phyloP scores from a whole-genome alignment of 768 basidiomycete genomes.

The Leccinum pellstonianum region DNA sequence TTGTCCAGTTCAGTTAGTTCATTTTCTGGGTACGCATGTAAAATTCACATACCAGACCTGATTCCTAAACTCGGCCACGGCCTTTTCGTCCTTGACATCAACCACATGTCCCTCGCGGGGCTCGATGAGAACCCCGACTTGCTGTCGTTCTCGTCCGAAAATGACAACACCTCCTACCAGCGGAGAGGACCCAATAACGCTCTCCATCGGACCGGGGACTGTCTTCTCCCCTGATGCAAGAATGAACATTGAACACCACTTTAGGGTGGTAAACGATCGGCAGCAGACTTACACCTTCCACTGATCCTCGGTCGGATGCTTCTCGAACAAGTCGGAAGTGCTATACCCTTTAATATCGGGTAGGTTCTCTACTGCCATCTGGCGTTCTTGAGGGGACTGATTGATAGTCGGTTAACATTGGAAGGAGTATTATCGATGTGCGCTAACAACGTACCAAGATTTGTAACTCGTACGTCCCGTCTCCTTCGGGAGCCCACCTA shows the following conservation, averaged over 20 bases:
- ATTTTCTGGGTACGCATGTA: not conserved
- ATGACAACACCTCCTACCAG: slow-evolving; percentile 28
- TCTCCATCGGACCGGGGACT: slow-evolving; percentile 31
- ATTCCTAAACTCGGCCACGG: slow-evolving; percentile 31
- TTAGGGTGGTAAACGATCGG: not conserved
- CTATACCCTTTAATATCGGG: slow-evolving; percentile 41
- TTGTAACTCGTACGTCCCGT: slow-evolving; percentile 38
- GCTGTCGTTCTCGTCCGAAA: slow-evolving; percentile 35
- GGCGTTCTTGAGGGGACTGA: not conserved
- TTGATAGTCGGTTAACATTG: not conserved
- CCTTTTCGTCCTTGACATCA: slow-evolving; percentile 23
- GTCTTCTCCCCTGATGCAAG: slow-evolving; percentile 21
- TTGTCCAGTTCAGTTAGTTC: not conserved
- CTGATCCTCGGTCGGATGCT: slow-evolving; percentile 43
- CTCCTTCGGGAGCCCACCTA: slow-evolving; percentile 34
- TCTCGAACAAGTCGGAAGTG: slow-evolving; percentile 42
- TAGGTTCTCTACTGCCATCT: slow-evolving; percentile 33
- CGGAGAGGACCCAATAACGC: slow-evolving; percentile 22
- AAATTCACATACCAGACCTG: slow-evolving; percentile 27
- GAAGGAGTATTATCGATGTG: not conserved
- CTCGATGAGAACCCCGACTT: slow-evolving; percentile 36
- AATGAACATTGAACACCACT: not conserved
- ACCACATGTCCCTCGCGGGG: slow-evolving; percentile 14
- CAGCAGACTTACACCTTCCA: slow-evolving; percentile 34
- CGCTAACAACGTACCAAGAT: slow-evolving; percentile 30